phyloP scores from a whole-genome alignment of 805 yeast genomes.

The Candida ulmi region DNA sequence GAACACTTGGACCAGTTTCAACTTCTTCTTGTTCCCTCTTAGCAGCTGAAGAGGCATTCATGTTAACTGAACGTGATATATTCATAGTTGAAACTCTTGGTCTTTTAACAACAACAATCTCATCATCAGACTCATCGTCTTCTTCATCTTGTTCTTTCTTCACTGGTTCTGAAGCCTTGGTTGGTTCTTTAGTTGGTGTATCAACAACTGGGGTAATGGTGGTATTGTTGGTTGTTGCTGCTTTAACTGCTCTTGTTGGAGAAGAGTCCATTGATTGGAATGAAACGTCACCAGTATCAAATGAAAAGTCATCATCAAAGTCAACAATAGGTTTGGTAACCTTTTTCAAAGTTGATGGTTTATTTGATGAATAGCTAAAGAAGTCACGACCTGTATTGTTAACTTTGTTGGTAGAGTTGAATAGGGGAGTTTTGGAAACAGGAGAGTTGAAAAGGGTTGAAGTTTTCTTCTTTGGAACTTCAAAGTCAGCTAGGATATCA shows the following conservation, averaged over 20 bases:
- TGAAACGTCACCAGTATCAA: conserved; percentile 21
- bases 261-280: conserved; percentile 30
- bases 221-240: conserved; percentile 5
- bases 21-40: conserved; percentile 12
- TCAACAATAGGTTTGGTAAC: conserved; percentile 14
- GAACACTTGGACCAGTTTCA: conserved; percentile 6
- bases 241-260: conserved; percentile 33
- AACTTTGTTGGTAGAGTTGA: conserved; percentile 21
- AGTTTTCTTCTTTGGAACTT: conserved; percentile 18
- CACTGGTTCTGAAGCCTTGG: conserved; percentile 1
- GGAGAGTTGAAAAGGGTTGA: conserved; percentile 12
- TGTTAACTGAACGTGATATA: conserved; percentile 36
- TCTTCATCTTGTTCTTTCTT: conserved; percentile 15
- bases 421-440: conserved; percentile 15
- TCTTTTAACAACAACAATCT: conserved; percentile 47
- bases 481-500: conserved; percentile 33
- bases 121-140: conserved; percentile 50
- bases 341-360: conserved; percentile 22
- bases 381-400: conserved; percentile 18
- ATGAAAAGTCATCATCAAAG: conserved; percentile 26
- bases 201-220: conserved; percentile 1
- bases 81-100: conserved; percentile 41
- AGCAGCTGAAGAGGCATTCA: conserved; percentile 26
- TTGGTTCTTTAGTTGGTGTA: conserved; percentile 5
- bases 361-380: conserved; percentile 20